A percentile compares a stretch with the other conserved stretches of the same genome.
Conservation (phyloP, 2,329 filamentous ascomycete species). For the Aspergillus aculeatus region DNA sequence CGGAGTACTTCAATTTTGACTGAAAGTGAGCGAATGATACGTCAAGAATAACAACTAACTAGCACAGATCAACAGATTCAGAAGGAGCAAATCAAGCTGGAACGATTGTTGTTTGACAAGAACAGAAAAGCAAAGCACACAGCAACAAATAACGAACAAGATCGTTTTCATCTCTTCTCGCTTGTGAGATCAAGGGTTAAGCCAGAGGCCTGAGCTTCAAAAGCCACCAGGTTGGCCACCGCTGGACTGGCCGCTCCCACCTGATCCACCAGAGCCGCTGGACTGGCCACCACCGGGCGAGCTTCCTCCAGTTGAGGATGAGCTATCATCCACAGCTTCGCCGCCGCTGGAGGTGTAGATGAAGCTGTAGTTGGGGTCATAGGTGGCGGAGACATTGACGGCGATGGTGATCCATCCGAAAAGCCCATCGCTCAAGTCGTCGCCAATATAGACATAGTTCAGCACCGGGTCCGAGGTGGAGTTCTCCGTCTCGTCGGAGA, state of each 20-base stretch:
- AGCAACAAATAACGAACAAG: neutral
- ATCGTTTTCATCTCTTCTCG: neutral
- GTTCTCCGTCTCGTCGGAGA: slow-evolving; percentile 16
- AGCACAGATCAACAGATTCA: neutral
- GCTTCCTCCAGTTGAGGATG: neutral
- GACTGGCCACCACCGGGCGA: neutral
- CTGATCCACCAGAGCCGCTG: neutral
- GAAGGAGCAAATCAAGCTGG: neutral
- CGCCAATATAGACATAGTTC: slow-evolving; percentile 16
- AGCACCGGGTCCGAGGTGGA: slow-evolving; percentile 18
- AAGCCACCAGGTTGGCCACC: neutral
- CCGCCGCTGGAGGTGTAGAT: slow-evolving; percentile 5
- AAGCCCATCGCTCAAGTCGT: slow-evolving; percentile 14
- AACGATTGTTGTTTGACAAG: neutral
- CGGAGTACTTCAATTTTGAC: neutral
- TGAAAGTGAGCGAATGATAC: neutral
- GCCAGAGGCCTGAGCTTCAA: neutral
- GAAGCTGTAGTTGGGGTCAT: slow-evolving; percentile 11
- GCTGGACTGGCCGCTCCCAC: neutral
- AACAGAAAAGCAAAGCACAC: neutral
- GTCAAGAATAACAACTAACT: neutral
- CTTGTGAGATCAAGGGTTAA: neutral
- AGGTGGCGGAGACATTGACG: slow-evolving; percentile 15
- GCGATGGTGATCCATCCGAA: slow-evolving; percentile 19
- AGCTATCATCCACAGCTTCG: slow-evolving; percentile 1